phyloP scores from a whole-genome alignment of 2,329 filamentous ascomycete species.

The Fusarium pseudoanthophilum region DNA sequence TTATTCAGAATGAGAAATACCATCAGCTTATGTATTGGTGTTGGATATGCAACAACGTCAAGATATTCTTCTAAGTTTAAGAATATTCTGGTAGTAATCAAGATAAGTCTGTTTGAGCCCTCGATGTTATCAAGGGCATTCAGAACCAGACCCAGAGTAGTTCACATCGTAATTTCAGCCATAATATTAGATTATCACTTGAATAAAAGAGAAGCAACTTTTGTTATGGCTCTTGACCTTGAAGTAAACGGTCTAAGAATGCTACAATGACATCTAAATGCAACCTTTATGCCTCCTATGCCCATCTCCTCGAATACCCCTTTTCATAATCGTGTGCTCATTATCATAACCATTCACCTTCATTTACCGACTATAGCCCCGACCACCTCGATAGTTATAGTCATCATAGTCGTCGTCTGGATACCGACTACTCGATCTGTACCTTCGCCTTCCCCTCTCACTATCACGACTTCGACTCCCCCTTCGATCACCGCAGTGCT shows the following conservation, averaged over 20 bases:
- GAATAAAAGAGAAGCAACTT: neutral
- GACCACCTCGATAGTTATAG: conserved; percentile 10
- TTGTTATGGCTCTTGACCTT: neutral
- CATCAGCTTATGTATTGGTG: neutral
- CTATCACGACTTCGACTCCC: conserved; percentile 14
- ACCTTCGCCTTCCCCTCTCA: conserved; percentile 22
- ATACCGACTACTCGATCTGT: conserved; percentile 21
- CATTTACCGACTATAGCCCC: conserved; percentile 22
- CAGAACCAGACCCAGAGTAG: neutral
- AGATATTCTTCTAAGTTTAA: neutral
- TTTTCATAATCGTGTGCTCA: neutral
- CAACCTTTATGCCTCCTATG: neutral
- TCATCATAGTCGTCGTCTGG: conserved; percentile 22
- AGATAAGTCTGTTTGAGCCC: neutral
- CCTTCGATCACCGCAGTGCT: neutral
- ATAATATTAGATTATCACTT: neutral
- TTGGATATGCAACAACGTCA: neutral
- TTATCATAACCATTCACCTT: conserved; percentile 1
- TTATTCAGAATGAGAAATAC: neutral
- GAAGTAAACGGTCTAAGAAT: neutral
- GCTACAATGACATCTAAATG: neutral
- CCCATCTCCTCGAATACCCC: neutral
- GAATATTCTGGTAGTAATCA: too few species aligned
- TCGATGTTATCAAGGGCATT: too few species aligned
- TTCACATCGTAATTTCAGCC: too few species aligned